Percentiles rank a stretch among this genome's conserved stretches.
phyloP scores from a whole-genome alignment of 169 alveolate species.

The Plasmodium knowlesi region DNA sequence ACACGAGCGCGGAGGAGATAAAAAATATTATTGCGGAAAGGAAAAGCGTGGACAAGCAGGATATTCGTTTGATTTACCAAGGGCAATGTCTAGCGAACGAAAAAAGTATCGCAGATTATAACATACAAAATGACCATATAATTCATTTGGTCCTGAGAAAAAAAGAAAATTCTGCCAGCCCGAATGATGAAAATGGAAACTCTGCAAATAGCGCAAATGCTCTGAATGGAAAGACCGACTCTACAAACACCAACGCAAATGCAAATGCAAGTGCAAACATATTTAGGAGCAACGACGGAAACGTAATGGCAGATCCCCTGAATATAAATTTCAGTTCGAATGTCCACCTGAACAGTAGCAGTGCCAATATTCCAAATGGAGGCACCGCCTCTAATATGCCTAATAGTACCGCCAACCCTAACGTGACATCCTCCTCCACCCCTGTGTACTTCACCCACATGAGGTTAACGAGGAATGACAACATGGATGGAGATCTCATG shows the following conservation, averaged over 20 bases:
- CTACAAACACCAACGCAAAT: background rate
- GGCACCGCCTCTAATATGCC: background rate
- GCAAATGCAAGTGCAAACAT: background rate
- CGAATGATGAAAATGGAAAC: constrained; percentile 14
- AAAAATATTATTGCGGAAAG: constrained; percentile 35
- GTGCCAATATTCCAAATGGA: constrained; percentile 6
- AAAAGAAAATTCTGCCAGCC: constrained; percentile 8
- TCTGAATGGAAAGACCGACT: background rate
- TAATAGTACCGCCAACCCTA: background rate
- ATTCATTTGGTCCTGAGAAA: constrained; percentile 69
- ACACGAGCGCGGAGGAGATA: constrained; percentile 38
- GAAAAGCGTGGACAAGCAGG: constrained; percentile 36
- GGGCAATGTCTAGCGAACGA: constrained; percentile 60
- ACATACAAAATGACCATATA: constrained; percentile 64
- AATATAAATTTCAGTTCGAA: background rate
- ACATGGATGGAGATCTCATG: constrained; percentile 46
- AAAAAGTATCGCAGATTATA: constrained; percentile 46
- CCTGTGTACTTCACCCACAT: constrained; percentile 71
- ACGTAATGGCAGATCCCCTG: constrained; percentile 17
- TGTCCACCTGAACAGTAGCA: background rate
- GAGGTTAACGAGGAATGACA: constrained; percentile 63
- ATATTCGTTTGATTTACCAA: constrained; percentile 63
- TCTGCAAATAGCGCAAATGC: background rate
- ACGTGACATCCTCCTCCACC: background rate
- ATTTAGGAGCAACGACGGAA: constrained; percentile 2